Conservation (phyloP, 2,329 filamentous ascomycete genomes). For the Harringtonia aguacate region DNA sequence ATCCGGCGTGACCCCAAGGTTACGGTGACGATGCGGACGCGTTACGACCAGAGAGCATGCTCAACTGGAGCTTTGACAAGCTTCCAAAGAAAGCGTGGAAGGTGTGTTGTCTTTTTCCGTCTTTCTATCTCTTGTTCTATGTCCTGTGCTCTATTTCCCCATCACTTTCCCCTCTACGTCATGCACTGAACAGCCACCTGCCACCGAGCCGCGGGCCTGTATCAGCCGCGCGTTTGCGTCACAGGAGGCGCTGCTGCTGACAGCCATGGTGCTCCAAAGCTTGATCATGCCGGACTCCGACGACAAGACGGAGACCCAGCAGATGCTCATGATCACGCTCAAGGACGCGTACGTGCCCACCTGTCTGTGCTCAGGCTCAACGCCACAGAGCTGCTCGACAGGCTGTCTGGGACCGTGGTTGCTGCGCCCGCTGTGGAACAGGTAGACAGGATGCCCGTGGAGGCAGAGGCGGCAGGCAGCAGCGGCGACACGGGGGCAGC, state of each 20-base stretch:
- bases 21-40: slow-evolving; percentile 45
- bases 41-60: slow-evolving; percentile 52
- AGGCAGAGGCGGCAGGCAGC: no score
- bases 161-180: no score
- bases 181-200: slow-evolving; percentile 28
- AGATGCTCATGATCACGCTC: slow-evolving; percentile 49
- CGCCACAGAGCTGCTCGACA: slow-evolving; percentile 17
- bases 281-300: slow-evolving; percentile 55
- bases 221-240: slow-evolving; percentile 43
- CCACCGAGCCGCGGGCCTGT: slow-evolving; percentile 39
- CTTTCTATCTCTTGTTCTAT: neutral
- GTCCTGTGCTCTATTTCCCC: no score
- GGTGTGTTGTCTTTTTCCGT: neutral
- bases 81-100: slow-evolving; percentile 33
- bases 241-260: slow-evolving; percentile 37
- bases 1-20: slow-evolving; percentile 45
- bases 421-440: no score
- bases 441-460: no score
- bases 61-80: slow-evolving; percentile 37
- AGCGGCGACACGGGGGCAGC: neutral
- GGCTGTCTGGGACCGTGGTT: slow-evolving; percentile 1
- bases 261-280: slow-evolving; percentile 53
- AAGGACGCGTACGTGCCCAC: slow-evolving; percentile 50
- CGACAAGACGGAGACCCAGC: slow-evolving; percentile 42
- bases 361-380: slow-evolving; percentile 32